These are phyloP conservation scores for Aspergillus piperis DNA, from an alignment of 2,329 filamentous ascomycete genomes.

Conservation along the genomic window DNA sequence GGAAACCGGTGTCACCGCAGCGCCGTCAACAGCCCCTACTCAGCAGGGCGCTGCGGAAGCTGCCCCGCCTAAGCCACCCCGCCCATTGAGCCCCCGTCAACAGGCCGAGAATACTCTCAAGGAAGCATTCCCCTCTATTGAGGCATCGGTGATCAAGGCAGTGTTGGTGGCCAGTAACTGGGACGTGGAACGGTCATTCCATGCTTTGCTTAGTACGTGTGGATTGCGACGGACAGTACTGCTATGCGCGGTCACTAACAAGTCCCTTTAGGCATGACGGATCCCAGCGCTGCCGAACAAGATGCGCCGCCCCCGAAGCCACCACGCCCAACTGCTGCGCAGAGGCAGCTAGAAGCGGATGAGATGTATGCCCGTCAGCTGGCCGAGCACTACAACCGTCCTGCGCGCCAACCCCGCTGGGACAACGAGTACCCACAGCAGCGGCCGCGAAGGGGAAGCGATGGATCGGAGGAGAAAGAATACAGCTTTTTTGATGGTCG, in stretches of 20 bases:
- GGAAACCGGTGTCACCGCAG: conserved; percentile 39
- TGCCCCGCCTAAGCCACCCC: conserved; percentile 78
- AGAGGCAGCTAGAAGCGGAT: conserved; percentile 84
- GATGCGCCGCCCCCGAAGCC: conserved; percentile 71
- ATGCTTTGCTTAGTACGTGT: conserved; percentile 77
- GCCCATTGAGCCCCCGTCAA: conserved; percentile 77
- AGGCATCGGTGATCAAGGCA: conserved; percentile 78
- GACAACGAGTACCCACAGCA: conserved; percentile 40
- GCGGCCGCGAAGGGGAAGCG: conserved; percentile 55
- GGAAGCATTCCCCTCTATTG: conserved; percentile 89
- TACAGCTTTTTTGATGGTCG: conserved; percentile 84
- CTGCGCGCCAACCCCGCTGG: conserved; percentile 33
- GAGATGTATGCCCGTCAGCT: conserved; percentile 90
- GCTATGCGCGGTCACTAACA: background rate
- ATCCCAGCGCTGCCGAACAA: conserved; percentile 69
- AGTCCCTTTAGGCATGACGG: conserved; percentile 66
- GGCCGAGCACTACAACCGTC: conserved; percentile 78
- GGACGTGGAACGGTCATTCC: conserved; percentile 89
- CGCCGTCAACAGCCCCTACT: conserved; percentile 25
- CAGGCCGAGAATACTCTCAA: conserved; percentile 85
- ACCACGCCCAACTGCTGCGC: conserved; percentile 70
- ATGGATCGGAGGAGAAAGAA: conserved; percentile 68
- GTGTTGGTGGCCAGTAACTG: conserved; percentile 84
- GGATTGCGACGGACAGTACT: background rate
- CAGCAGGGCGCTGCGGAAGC: conserved; percentile 33